Evolutionary conservation across 129 eudicot species (phyloP).

Genomic region (Kitagawia praeruptora): DNA sequence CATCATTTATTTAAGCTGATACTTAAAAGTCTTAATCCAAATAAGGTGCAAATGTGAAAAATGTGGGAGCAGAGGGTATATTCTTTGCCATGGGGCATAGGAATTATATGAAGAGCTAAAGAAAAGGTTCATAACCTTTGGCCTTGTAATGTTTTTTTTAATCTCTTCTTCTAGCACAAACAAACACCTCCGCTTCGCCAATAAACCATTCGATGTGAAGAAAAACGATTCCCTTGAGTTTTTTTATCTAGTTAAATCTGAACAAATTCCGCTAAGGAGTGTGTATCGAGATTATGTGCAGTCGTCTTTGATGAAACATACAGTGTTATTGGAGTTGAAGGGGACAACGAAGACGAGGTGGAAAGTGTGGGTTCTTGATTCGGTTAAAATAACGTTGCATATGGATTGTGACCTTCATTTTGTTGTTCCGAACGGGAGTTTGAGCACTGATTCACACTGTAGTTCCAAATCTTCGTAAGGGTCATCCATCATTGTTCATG

Average conservation of each 20-base stretch:
- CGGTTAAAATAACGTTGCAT: constrained; percentile 54
- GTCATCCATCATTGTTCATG: not conserved
- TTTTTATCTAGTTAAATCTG: constrained; percentile 34
- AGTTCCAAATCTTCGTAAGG: constrained; percentile 32
- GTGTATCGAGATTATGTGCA: constrained; percentile 27
- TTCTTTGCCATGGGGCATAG: constrained; percentile 4
- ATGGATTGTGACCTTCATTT: constrained; percentile 44
- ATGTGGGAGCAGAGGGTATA: not conserved
- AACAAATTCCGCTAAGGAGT: constrained; percentile 36
- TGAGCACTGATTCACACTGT: constrained; percentile 31
- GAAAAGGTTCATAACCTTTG: not conserved
- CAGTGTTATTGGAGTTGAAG: constrained; percentile 30
- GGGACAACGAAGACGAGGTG: constrained; percentile 62
- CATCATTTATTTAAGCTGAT: not conserved
- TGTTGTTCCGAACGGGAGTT: constrained; percentile 14
- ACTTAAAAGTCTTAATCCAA: not conserved
- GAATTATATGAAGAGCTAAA: not conserved
- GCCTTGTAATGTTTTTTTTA: not conserved
- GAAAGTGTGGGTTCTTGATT: constrained; percentile 57
- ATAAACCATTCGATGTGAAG: constrained; percentile 40
- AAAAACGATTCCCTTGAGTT: constrained; percentile 31
- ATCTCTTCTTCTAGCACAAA: not conserved
- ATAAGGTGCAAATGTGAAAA: not conserved
- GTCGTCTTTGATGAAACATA: constrained; percentile 18
- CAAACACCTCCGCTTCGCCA: not conserved